Percentiles rank a stretch among this genome's conserved stretches.
Evolutionary conservation across 768 basidiomycete genomes (phyloP).

Genomic region (Leucocoprinus leucothites): DNA sequence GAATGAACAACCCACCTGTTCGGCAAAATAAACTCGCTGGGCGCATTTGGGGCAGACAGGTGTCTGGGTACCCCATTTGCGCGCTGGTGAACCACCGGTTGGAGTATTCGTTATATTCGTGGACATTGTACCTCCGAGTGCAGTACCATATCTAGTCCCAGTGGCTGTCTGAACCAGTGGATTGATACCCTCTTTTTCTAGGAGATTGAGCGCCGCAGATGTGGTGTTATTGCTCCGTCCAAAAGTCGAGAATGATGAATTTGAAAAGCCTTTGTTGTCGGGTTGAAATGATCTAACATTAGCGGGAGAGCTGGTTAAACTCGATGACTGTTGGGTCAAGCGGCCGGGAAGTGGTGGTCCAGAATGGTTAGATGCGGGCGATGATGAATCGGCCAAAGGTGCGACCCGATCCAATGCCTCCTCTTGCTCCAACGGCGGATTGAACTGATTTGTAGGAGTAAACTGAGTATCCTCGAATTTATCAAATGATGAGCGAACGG

Average conservation of each 20-base stretch:
- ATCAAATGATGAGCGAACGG: conserved; percentile 2
- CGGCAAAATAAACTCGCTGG: conserved; percentile 83
- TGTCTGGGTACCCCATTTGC: conserved; percentile 53
- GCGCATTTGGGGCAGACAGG: conserved; percentile 67
- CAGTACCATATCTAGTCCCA: conserved; percentile 66
- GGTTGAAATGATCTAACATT: background rate
- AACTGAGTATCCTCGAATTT: background rate
- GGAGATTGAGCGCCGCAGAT: conserved; percentile 15
- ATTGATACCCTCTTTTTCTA: conserved; percentile 17
- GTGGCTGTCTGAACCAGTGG: conserved; percentile 40
- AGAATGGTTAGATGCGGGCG: background rate
- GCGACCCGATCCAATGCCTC: background rate
- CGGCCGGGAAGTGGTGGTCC: background rate
- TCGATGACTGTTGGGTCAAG: background rate
- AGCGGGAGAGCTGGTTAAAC: background rate
- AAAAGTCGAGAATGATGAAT: background rate
- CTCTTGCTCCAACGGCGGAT: background rate
- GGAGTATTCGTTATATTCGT: conserved; percentile 31
- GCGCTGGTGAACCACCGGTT: conserved; percentile 32
- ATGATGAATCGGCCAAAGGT: background rate
- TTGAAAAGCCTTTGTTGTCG: background rate
- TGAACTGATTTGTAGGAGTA: background rate
- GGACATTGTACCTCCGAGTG: conserved; percentile 33
- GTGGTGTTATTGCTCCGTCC: conserved; percentile 7
- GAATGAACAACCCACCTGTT: conserved; percentile 48